Evolutionary conservation across 306 rosid species (phyloP).

Genomic region (Potentilla sterilis): DNA sequence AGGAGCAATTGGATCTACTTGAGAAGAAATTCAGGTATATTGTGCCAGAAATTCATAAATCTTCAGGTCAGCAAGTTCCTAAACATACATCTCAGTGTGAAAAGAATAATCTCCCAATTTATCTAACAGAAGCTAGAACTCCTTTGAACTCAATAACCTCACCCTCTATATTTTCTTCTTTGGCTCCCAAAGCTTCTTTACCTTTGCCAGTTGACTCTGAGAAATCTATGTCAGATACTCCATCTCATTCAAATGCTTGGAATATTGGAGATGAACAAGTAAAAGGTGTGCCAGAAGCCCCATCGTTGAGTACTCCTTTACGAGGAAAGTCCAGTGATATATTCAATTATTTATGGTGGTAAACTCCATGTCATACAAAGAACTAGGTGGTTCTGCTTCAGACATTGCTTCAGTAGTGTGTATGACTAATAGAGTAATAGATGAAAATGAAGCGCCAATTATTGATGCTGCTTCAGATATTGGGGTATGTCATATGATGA

Average conservation of each 20-base stretch:
- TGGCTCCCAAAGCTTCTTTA: background rate
- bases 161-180: background rate
- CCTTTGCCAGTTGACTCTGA: background rate
- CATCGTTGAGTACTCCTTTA: background rate
- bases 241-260: background rate
- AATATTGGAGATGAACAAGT: background rate
- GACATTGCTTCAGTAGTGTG: background rate
- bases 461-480: slow-evolving; percentile 51
- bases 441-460: slow-evolving; percentile 37
- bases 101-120: background rate
- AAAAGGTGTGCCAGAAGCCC: background rate
- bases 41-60: background rate
- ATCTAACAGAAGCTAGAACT: background rate
- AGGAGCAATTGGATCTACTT: background rate
- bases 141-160: background rate
- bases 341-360: background rate
- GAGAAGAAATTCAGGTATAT: background rate
- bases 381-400: background rate
- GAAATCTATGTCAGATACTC: background rate
- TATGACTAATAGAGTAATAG: background rate
- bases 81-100: background rate
- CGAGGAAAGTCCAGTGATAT: background rate
- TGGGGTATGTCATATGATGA: slow-evolving; percentile 48
- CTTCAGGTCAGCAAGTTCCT: background rate
- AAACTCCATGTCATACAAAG: background rate